Evolutionary conservation across 2,329 filamentous ascomycete species (phyloP), one percentile per base, ranked within the genome.

Genomic region (Orbilia javanica): DNA sequence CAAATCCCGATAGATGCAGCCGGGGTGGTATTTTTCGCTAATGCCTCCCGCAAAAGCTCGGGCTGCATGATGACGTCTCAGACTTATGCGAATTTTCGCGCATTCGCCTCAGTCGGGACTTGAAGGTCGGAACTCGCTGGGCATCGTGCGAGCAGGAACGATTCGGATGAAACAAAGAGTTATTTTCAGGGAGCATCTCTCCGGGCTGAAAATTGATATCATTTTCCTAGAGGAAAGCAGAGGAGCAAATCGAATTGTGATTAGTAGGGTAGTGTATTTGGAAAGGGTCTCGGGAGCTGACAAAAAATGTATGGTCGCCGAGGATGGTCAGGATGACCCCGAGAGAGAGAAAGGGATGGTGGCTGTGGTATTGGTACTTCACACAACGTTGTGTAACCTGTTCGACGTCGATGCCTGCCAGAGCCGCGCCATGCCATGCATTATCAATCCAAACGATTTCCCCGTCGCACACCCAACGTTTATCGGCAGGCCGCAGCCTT

Each of bases 1-100:
- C 13, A 42, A 60, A 22, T 62, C 62, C 63, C 60, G 62, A 67
- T 62, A 39, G 62, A 44, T 62, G 63, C 29, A 67, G 52, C 70
- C 63, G 70, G 69, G 70, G 62, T 74, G 29, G 36, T 74, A 62
- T 67, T 57, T 39, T 63, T 74, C 63, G 62, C 62, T 74, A 74
- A 74, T 63, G 70, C 36, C 31, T 64, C 65, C 63, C 62, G 39
- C 39, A 55, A 67, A 57, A 67, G 50, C 22, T 48, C 25, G 34
- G 48, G 22, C 69, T 74, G 70, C 70, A 74, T n/a, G 52, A 74
- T 74, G 70, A 74, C 70, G 70, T 74, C 20, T 67, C 65, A 39
- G 42, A 31, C 52, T 29, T 60, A 66, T 66, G 60, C 69, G 50
- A 18, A 48, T 48, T 73, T 67, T 74, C 60, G 27, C 63, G 53